Evolutionary conservation across 768 basidiomycete genomes (phyloP).

Genomic region (Hydnum rufescens): DNA sequence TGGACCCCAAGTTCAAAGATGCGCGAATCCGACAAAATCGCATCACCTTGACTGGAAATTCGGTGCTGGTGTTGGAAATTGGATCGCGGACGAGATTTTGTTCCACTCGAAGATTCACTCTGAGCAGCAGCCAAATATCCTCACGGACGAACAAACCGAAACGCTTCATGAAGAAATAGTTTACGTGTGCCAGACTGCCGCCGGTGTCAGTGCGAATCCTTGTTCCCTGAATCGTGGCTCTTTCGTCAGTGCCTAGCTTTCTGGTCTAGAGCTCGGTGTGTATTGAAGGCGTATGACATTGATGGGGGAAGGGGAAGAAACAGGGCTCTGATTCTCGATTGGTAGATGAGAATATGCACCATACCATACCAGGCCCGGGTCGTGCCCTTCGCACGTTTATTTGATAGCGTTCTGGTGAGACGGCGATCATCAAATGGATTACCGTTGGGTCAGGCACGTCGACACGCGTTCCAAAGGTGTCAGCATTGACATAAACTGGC

Average conservation of each 20-base stretch:
- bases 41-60: conserved; percentile 64
- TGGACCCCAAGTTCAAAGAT: too few species aligned
- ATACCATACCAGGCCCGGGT: conserved; percentile 4
- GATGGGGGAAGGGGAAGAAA: conserved; percentile 40
- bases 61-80: conserved; percentile 65
- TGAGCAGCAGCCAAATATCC: conserved; percentile 38
- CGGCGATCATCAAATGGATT: conserved; percentile 55
- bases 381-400: background rate
- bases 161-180: conserved; percentile 32
- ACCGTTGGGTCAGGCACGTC: conserved; percentile 64
- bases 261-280: background rate
- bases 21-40: conserved; percentile 34
- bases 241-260: conserved; percentile 49
- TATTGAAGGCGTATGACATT: background rate
- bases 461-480: conserved; percentile 47
- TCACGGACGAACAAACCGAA: conserved; percentile 29
- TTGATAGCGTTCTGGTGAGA: conserved; percentile 39
- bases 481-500: conserved; percentile 14
- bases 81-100: conserved; percentile 62
- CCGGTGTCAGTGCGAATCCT: conserved; percentile 53
- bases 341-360: conserved; percentile 17
- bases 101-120: conserved; percentile 60
- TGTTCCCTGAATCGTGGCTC: conserved; percentile 49
- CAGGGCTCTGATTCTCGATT: conserved; percentile 27
- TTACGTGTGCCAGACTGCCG: conserved; percentile 39